Evolutionary conservation across 106 monocot genomes (phyloP).

Genomic region (Triglochin maritima): DNA sequence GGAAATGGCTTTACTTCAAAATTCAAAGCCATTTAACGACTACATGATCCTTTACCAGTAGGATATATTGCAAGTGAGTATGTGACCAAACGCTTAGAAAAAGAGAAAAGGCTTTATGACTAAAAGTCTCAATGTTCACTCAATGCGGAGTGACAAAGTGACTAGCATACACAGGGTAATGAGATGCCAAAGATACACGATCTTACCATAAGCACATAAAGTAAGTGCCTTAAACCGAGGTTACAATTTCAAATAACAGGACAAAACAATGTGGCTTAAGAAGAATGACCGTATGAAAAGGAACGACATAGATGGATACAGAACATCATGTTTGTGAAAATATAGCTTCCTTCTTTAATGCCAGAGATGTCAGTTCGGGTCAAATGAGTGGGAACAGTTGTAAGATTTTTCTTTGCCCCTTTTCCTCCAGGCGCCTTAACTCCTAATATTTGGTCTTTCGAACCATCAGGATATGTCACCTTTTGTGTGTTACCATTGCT

Average conservation of each 20-base stretch:
- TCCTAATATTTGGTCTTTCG: conserved; percentile 13
- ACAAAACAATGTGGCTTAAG: background rate
- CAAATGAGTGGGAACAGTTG: conserved; percentile 64
- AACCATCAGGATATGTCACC: conserved; percentile 31
- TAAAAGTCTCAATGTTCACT: no score
- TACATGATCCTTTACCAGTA: no score
- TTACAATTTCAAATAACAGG: background rate
- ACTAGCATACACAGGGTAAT: no score
- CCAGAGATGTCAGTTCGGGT: conserved; percentile 65
- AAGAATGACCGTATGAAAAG: background rate
- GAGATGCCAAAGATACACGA: no score
- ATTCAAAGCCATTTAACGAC: no score
- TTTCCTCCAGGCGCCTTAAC: conserved; percentile 22
- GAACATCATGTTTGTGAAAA: conserved; percentile 84
- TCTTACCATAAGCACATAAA: no score
- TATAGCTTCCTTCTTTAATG: conserved; percentile 49
- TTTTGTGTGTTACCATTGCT: conserved; percentile 71
- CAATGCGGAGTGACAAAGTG: no score
- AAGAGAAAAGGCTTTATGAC: no score
- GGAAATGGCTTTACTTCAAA: no score
- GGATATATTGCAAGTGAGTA: no score
- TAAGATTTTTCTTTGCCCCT: conserved; percentile 35
- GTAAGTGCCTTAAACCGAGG: no score
- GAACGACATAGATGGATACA: conserved; percentile 56
- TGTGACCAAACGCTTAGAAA: no score